A percentile compares a stretch with the other conserved stretches of the same genome.
Evolutionary conservation across 2,329 filamentous ascomycete genomes (phyloP).

Genomic region (Emergomyces orientalis): DNA sequence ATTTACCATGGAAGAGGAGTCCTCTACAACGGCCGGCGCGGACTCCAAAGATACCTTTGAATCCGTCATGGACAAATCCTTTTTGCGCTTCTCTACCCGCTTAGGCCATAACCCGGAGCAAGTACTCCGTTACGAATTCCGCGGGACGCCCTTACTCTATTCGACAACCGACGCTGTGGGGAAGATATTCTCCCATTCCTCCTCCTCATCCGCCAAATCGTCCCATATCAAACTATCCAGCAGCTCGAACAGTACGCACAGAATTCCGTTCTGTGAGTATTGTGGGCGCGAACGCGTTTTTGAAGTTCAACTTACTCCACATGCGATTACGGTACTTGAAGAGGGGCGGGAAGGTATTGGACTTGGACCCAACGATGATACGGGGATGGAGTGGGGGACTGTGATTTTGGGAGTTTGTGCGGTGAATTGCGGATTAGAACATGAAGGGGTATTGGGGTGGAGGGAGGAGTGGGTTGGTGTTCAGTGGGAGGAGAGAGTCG

Average conservation of each 20-base stretch:
- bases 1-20: slow-evolving; percentile 32
- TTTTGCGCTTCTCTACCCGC: slow-evolving; percentile 71
- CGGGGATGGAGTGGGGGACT: slow-evolving; percentile 96
- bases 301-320: slow-evolving; percentile 85
- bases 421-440: slow-evolving; percentile 61
- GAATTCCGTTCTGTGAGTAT: slow-evolving; percentile 64
- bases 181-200: slow-evolving; percentile 44
- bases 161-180: slow-evolving; percentile 67
- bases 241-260: slow-evolving; percentile 24
- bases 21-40: slow-evolving; percentile 24
- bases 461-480: slow-evolving; percentile 96
- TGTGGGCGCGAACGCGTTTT: slow-evolving; percentile 72
- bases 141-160: slow-evolving; percentile 67
- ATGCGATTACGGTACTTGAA: slow-evolving; percentile 83
- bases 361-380: slow-evolving; percentile 50
- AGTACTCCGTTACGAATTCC: slow-evolving; percentile 70
- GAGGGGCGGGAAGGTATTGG: slow-evolving; percentile 54
- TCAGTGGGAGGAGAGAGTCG: slow-evolving; percentile 74
- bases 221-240: slow-evolving; percentile 23
- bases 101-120: slow-evolving; percentile 74
- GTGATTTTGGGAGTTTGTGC: slow-evolving; percentile 78
- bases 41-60: slow-evolving; percentile 64
- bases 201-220: slow-evolving; percentile 19
- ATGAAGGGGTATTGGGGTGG: slow-evolving; percentile 60
- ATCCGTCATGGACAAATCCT: slow-evolving; percentile 62